Base-by-base conservation (phyloP, 768 basidiomycete genomes). In the Tulasnella sp. region DNA sequence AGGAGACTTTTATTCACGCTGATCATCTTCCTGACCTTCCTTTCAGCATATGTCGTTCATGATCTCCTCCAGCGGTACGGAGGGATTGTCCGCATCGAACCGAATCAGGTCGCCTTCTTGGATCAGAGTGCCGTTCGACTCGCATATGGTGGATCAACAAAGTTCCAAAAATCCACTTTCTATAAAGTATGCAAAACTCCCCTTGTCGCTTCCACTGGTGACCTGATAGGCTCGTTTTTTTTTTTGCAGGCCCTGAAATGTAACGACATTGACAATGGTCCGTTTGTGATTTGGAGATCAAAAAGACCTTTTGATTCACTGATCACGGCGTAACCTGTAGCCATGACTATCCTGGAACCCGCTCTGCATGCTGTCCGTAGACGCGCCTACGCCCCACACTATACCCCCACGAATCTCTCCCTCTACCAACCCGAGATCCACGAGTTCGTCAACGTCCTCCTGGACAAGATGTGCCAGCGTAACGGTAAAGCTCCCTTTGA, bases 301-400 rank as follows among this genome's bases (percentile, higher is more conserved):
- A n/a, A n/a, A n/a, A n/a, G n/a, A n/a, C n/a, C n/a, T n/a, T n/a
- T n/a, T n/a, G n/a, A n/a, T n/a, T n/a, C n/a, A n/a, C n/a, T n/a
- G n/a, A n/a, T n/a, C n/a, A n/a, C n/a, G n/a, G n/a, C n/a, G n/a
- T n/a, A n/a, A n/a, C n/a, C n/a, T n/a, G n/a, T n/a, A 38, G 34
- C 34, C 34, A 38, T 38, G 34, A 38, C 34, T 15, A 38, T 15
- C 15, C 15, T 38, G 34, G 55, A 56, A 27, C 34, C 42, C 43
- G 41, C 44, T 5, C 55, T 32, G 10, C 55, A 56, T 42, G 55
- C 55, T 23, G 41, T 43, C 15, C 41, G 44, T 21, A 56, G 44
- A 42, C 55, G 55, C 15, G 55, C 55, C 55, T 56, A 56, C 23
- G 55, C 21, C 3, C 43, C 55, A 15, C 55, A 56, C 23, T 56